A percentile compares a stretch with the other conserved stretches of the same genome.
phyloP scores from a whole-genome alignment of 2,329 filamentous ascomycete species.

The Aspergillus eucalypticola region DNA sequence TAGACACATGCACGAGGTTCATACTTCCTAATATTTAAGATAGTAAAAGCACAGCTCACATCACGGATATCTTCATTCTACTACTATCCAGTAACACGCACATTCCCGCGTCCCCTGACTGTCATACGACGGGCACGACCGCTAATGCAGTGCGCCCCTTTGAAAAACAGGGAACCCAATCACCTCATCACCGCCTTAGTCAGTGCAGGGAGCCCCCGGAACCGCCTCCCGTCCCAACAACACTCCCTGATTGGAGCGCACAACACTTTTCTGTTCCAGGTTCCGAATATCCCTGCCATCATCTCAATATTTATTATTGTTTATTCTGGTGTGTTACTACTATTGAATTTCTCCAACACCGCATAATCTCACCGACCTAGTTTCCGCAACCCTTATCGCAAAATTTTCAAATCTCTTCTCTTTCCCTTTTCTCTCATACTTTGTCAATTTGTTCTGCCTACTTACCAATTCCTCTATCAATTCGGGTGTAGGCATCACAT shows the following conservation, averaged over 20 bases:
- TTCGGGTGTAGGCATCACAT: too few relatives aligned
- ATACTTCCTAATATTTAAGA: too few relatives aligned
- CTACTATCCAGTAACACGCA: neutral
- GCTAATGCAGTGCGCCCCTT: neutral
- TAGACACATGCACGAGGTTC: neutral
- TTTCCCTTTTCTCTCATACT: too few relatives aligned
- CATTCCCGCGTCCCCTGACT: neutral
- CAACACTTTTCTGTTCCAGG: neutral
- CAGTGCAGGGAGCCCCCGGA: neutral
- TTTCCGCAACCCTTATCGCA: neutral
- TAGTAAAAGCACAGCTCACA: too few relatives aligned
- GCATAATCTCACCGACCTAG: too few relatives aligned
- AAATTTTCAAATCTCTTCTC: too few relatives aligned
- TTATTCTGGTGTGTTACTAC: neutral
- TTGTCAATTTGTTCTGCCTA: too few relatives aligned
- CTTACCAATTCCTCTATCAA: too few relatives aligned
- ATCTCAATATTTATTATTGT: neutral
- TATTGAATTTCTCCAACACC: too few relatives aligned
- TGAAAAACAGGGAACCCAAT: neutral
- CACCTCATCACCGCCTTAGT: neutral
- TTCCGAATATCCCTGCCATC: neutral
- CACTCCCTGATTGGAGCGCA: constrained; percentile 2
- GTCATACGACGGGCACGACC: neutral
- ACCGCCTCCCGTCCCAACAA: neutral
- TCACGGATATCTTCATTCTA: neutral